Evolutionary conservation across 306 rosid genomes (phyloP).

Genomic region (Gynostemma pentaphyllum): DNA sequence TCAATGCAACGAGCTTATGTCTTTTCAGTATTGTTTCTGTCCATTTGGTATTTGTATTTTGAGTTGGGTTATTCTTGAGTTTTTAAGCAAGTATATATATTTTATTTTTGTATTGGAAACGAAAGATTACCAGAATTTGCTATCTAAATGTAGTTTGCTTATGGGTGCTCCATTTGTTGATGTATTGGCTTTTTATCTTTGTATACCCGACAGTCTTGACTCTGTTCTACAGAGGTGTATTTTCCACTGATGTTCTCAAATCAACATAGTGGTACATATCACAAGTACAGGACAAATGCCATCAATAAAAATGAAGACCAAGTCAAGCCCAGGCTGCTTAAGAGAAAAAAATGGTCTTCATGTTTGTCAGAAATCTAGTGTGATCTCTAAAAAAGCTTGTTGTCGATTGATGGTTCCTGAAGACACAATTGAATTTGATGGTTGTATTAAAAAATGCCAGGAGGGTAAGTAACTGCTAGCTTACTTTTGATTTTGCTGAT

Average conservation of each 20-base stretch:
- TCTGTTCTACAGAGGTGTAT: constrained; percentile 30
- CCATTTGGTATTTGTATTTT: neutral
- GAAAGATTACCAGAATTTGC: neutral
- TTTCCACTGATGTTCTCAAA: constrained; percentile 41
- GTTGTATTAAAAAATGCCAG: constrained; percentile 31
- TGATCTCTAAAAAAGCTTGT: constrained; percentile 63
- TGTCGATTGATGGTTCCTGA: constrained; percentile 38
- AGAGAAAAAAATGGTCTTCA: constrained; percentile 67
- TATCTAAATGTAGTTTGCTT: neutral
- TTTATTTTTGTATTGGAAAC: neutral
- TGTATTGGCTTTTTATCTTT: neutral
- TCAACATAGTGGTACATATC: constrained; percentile 31
- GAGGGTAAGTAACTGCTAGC: constrained; percentile 40
- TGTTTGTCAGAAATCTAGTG: constrained; percentile 55
- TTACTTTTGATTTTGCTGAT: neutral
- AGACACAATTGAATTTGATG: constrained; percentile 36
- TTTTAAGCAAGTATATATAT: neutral
- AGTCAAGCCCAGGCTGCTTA: constrained; percentile 57
- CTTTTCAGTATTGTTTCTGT: too few relatives aligned
- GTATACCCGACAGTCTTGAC: constrained; percentile 21
- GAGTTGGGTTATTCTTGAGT: neutral
- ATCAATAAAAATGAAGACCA: constrained; percentile 87
- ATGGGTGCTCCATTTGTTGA: neutral
- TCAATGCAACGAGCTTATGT: too few relatives aligned
- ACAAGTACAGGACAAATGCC: constrained; percentile 79